A percentile compares a stretch with the other conserved stretches of the same genome.
Evolutionary conservation across 225 moss, liverwort and hornwort species (phyloP).

Genomic region (Rhytidiadelphus loreus): DNA sequence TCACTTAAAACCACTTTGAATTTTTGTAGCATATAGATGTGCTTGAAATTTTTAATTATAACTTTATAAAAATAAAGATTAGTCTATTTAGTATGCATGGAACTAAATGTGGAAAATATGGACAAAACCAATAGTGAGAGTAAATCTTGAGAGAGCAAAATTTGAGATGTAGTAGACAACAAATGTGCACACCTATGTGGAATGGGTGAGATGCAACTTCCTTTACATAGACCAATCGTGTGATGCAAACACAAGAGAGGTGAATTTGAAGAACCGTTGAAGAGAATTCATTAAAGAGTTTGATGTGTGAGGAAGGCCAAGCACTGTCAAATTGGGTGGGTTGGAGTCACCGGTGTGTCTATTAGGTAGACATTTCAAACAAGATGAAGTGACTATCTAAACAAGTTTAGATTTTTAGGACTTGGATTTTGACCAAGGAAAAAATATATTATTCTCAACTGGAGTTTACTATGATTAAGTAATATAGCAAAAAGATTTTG

Average conservation of each 20-base stretch:
- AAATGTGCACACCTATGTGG: neutral
- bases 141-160: too few species aligned
- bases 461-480: neutral
- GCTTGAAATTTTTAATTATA: neutral
- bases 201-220: neutral
- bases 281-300: neutral
- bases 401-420: neutral
- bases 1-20: neutral
- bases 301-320: fast-evolving
- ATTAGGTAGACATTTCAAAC: fast-evolving
- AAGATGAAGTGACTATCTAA: fast-evolving
- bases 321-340: fast-evolving
- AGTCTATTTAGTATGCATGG: neutral
- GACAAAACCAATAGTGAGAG: neutral
- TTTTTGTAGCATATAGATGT: neutral
- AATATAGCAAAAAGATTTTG: neutral
- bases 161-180: neutral
- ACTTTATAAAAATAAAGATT: neutral
- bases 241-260: neutral
- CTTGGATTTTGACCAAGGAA: neutral
- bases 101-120: neutral
- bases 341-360: neutral
- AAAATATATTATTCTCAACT: fast-evolving
- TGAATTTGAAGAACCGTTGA: fast-evolving
- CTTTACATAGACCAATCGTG: fast-evolving